These are phyloP conservation scores for Roridomyces roridus DNA, from an alignment of 768 basidiomycete species.

Conservation along the genomic window DNA sequence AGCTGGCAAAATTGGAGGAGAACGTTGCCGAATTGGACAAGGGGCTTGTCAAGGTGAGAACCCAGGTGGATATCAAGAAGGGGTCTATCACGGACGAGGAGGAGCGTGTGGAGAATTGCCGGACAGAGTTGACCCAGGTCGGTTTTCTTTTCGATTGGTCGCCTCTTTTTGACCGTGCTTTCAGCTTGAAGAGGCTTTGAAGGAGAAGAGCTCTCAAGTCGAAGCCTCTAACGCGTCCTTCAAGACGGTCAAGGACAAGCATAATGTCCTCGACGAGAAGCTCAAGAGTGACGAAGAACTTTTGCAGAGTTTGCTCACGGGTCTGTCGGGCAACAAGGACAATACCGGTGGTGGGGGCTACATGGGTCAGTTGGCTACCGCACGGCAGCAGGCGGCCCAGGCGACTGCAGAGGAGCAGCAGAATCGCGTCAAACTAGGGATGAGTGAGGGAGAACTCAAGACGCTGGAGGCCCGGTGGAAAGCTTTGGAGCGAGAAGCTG, in stretches of 20 bases:
- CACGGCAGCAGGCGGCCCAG: slow-evolving; percentile 75
- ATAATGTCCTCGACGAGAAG: slow-evolving; percentile 63
- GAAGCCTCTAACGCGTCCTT: slow-evolving; percentile 59
- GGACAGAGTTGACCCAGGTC: slow-evolving; percentile 68
- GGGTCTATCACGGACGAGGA: slow-evolving; percentile 82
- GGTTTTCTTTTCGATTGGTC: slow-evolving; percentile 25
- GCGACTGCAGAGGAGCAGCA: slow-evolving; percentile 88
- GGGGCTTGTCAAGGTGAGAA: slow-evolving; percentile 78
- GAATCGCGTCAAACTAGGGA: slow-evolving; percentile 71
- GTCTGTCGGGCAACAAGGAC: slow-evolving; percentile 73
- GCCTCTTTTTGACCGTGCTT: not conserved
- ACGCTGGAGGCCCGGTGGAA: slow-evolving; percentile 81
- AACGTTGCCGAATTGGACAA: slow-evolving; percentile 80
- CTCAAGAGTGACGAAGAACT: slow-evolving; percentile 85
- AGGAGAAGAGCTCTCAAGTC: slow-evolving; percentile 67
- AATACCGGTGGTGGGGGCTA: slow-evolving; percentile 87
- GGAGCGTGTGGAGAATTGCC: slow-evolving; percentile 55
- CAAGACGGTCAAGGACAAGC: slow-evolving; percentile 69
- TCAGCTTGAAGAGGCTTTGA: slow-evolving; percentile 63
- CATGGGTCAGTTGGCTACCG: slow-evolving; percentile 93
- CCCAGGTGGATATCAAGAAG: slow-evolving; percentile 85
- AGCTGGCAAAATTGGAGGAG: slow-evolving; percentile 84
- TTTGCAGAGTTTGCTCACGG: slow-evolving; percentile 93
- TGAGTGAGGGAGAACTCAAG: slow-evolving; percentile 81
- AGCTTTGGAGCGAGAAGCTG: slow-evolving; percentile 83